Base-by-base conservation (phyloP, 331 rosid genomes). In the Acacia pycnantha region DNA sequence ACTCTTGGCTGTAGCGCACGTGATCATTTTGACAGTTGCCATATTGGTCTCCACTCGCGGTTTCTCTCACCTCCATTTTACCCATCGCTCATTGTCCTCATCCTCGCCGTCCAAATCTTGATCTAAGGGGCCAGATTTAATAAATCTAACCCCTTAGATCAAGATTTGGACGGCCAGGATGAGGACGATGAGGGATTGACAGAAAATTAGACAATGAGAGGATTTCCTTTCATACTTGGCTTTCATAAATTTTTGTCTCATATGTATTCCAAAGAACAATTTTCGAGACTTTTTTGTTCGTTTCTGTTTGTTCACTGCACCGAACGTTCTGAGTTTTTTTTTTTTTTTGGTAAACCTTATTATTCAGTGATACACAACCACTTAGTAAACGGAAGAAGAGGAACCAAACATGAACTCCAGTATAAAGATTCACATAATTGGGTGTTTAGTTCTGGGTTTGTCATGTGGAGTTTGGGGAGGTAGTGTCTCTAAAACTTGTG, bases 401-500 rank as follows among this genome's bases (percentile, higher is more conserved):
- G 59, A 35, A 33, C 53, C 83, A 67, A 68, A 48, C 66, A 91
- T 90, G 92, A 82, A 79, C 66, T 78, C 69, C 54, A 51, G 16
- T 48, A 87, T 37, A 81, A 65, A 81, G 61, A 61, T 81, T 29
- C 44, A 50, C 82, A 76, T 31, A 26, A 16, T 85, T 66, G 75
- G 53, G 82, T 61, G 85, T 77, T 31, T 88, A 29, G 75, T 79
- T 83, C 26, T 91, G 71, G 71, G 75, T 73, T 73, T 82, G 67
- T 11, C 80, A 33, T 79, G 35, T 87, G 56, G 21, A 44, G 86
- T 74, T 19, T 78, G 10, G 43, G 44, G 74, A 27, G 85, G 58
- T 16, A 76, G 77, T 68, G 82, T 73, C 18, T 46, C 70, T 22
- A 74, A 27, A 41, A 75, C 74, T 43, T 93, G 98, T 85, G 73